Conservation (phyloP, 768 basidiomycete species). For the Tylopilus sp. region DNA sequence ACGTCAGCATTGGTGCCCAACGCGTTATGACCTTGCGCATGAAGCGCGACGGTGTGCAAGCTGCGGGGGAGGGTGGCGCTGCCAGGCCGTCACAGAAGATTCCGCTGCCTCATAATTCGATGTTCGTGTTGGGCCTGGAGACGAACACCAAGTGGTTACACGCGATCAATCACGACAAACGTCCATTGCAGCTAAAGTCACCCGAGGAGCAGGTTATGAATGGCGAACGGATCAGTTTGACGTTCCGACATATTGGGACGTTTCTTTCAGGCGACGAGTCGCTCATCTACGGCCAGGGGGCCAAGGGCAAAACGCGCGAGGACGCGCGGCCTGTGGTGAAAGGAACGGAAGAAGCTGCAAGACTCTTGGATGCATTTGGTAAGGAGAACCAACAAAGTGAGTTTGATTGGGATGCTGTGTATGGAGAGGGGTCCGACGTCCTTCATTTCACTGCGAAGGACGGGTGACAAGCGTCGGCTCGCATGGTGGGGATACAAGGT, state of each 20-base stretch:
- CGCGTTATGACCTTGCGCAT: constrained; percentile 71
- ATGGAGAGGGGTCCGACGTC: constrained; percentile 70
- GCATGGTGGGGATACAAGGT: constrained; percentile 7
- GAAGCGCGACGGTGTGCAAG: constrained; percentile 47
- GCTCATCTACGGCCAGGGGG: constrained; percentile 73
- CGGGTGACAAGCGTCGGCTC: constrained; percentile 14
- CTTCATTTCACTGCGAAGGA: constrained; percentile 45
- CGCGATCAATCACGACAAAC: constrained; percentile 73
- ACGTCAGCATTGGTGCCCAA: constrained; percentile 77
- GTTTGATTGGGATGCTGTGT: constrained; percentile 66
- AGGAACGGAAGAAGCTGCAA: constrained; percentile 45
- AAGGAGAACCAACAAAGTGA: constrained; percentile 66
- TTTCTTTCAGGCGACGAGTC: constrained; percentile 53
- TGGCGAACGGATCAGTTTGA: constrained; percentile 76
- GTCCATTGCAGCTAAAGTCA: constrained; percentile 50
- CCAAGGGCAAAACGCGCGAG: constrained; percentile 55
- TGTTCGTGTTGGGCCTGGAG: constrained; percentile 74
- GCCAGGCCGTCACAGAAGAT: constrained; percentile 55
- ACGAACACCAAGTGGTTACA: constrained; percentile 79
- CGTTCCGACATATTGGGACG: constrained; percentile 76
- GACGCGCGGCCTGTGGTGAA: constrained; percentile 52
- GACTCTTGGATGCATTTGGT: constrained; percentile 63
- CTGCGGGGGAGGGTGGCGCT: constrained; percentile 14
- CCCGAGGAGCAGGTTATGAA: constrained; percentile 48
- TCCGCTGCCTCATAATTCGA: constrained; percentile 75